Percentiles rank a stretch among this genome's conserved stretches.
Conservation (phyloP, 2,329 filamentous ascomycete genomes). For the Dryadomyces quercus-mongolicae region DNA sequence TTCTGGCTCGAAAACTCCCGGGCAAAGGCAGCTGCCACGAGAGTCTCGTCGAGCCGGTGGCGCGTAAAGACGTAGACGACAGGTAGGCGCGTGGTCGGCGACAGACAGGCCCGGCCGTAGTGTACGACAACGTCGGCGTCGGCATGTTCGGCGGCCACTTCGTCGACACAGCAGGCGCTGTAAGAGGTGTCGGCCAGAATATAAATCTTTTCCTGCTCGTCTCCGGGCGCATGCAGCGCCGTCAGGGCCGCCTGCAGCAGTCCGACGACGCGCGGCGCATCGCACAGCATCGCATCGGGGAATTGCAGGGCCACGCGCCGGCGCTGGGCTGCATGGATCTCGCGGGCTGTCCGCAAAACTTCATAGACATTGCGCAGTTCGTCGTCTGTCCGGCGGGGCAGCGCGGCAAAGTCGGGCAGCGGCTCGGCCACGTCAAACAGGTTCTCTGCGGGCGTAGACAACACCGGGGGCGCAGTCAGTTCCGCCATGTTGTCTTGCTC, state of each 20-base stretch:
- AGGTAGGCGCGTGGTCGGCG: constrained; percentile 74
- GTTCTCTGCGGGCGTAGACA: constrained; percentile 52
- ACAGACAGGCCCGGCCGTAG: constrained; percentile 86
- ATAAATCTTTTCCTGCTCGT: constrained; percentile 36
- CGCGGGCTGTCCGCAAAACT: constrained; percentile 62
- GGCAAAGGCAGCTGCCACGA: constrained; percentile 48
- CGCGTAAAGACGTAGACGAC: constrained; percentile 86
- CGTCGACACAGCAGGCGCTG: constrained; percentile 92
- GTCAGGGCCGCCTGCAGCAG: constrained; percentile 33
- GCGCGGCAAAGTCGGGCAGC: constrained; percentile 16
- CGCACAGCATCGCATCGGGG: constrained; percentile 80
- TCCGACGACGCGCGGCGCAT: constrained; percentile 71
- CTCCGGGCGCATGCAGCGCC: constrained; percentile 4
- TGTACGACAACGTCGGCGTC: constrained; percentile 86
- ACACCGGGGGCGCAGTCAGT: constrained; percentile 42
- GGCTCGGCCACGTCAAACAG: constrained; percentile 40
- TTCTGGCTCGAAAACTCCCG: constrained; percentile 50
- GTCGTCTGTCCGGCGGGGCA: constrained; percentile 39
- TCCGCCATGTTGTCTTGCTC: constrained; percentile 27
- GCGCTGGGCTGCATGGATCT: constrained; percentile 64
- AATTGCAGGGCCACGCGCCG: constrained; percentile 83
- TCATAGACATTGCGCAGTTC: constrained; percentile 74
- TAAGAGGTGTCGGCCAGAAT: constrained; percentile 95
- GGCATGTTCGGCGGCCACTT: constrained; percentile 89
- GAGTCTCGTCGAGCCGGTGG: constrained; percentile 51